Base-by-base conservation (phyloP, 148 eudicot species). In the Arctostaphylos glauca region DNA sequence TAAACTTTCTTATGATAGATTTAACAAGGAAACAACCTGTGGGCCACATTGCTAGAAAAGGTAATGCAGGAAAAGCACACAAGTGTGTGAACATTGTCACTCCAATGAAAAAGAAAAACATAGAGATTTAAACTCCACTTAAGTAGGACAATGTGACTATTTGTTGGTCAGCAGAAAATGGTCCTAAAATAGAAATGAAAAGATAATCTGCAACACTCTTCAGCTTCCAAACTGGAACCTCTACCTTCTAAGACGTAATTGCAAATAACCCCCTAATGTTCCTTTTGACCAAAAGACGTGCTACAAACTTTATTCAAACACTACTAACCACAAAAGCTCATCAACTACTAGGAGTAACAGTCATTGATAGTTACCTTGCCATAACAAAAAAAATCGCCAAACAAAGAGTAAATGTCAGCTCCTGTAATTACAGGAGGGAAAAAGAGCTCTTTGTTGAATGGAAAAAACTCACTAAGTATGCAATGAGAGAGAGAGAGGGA, bases 151-250 rank as follows among this genome's bases (percentile, higher is more conserved):
- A 74, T 49, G 38, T 21, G 18, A 74, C 41, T 74, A 74, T 15
- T 21, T 21, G 41, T 66, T 43, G 18, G 3, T 74, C 16, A n/a
- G 38, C 21, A 2, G 41, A 14, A 49, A 16, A 48, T 48, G 78
- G 21, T 43, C 49, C 72, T 73, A 73, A 18, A 73, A 44, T 46
- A 4, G 76, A 18, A 73, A 19, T 73, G 53, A 73, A 70, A 41
- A 15, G 74, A 72, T 73, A 18, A 73, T 73, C 19, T 21, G 16
- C 78, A 75, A 50, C 41, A 15, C 43, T 50, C 41, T 5, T 10
- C 78, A 75, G 41, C 58, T 75, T 54, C 62, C 47, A 53, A 52
- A 16, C 46, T 76, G 58, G 79, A 23, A 53, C 62, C 23, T 25
- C 21, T 76, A 7, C 9, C 50, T 44, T 53, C 47, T 52, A 76